phyloP scores from a whole-genome alignment of 106 monocot genomes.

The Dioscorea zingiberensis region DNA sequence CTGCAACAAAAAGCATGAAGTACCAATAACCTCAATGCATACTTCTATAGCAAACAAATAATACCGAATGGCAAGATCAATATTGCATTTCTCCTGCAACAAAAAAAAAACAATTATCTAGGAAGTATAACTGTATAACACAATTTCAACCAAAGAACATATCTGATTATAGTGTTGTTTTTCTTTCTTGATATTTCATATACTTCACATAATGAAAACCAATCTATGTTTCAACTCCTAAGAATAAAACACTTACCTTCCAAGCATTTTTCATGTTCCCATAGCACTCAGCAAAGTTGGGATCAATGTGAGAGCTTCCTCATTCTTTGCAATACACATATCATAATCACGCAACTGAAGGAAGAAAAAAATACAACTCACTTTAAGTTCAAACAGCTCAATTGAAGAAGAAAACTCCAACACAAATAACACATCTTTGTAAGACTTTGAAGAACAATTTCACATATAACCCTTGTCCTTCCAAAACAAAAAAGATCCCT shows the following conservation, averaged over 20 bases:
- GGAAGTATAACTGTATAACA: not conserved
- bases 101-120: slow-evolving; percentile 3
- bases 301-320: slow-evolving; percentile 82
- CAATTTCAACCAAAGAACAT: not conserved
- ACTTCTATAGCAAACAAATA: slow-evolving; percentile 87
- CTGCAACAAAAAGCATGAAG: not conserved
- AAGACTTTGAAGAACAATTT: not conserved
- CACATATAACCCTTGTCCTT: too few relatives aligned
- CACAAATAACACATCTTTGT: not conserved
- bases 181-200: not conserved
- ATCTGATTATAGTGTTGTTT: not conserved
- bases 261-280: slow-evolving; percentile 99
- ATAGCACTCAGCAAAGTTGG: slow-evolving; percentile 89
- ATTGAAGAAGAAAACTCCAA: not conserved
- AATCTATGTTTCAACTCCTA: not conserved
- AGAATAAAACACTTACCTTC: slow-evolving; percentile 46
- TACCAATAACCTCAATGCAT: not conserved
- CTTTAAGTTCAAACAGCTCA: not conserved
- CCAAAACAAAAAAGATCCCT: not conserved
- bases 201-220: not conserved
- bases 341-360: slow-evolving; percentile 86
- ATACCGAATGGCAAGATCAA: slow-evolving; percentile 86
- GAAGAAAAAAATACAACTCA: not conserved
- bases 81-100: slow-evolving; percentile 84
- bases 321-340: slow-evolving; percentile 84